These are phyloP conservation scores for Oryza meyeriana DNA, from an alignment of 176 grass and related monocot genomes.

Conservation along the genomic window DNA sequence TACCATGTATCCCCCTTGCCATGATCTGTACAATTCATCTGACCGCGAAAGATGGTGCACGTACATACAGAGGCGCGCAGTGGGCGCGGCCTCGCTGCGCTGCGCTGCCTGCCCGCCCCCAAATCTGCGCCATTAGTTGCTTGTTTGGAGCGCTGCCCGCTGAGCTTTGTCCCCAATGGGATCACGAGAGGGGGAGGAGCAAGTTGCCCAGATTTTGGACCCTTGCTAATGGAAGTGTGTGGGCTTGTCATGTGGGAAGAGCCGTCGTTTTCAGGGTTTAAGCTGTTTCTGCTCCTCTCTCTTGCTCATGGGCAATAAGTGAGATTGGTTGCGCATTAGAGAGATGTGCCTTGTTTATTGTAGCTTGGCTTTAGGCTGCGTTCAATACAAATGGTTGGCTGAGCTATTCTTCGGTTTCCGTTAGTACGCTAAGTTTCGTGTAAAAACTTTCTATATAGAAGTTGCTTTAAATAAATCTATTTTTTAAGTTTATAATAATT, in stretches of 20 bases:
- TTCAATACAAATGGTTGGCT: no score
- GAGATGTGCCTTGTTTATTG: constrained; percentile 21
- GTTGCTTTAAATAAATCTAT: no score
- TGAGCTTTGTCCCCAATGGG: constrained; percentile 29
- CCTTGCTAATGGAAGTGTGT: constrained; percentile 36
- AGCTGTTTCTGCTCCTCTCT: constrained; percentile 34
- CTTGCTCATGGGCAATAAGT: constrained; percentile 18
- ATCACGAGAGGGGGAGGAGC: constrained; percentile 65
- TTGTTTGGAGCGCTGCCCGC: constrained; percentile 45
- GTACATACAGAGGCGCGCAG: constrained; percentile 25
- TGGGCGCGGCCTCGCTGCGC: constrained; percentile 32
- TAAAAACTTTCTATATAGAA: no score
- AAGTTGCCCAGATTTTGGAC: constrained; percentile 62
- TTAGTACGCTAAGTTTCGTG: no score
- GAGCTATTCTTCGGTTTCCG: no score
- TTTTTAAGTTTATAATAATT: no score
- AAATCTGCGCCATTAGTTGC: constrained; percentile 37
- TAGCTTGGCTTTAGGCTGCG: constrained; percentile 19
- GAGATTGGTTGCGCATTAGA: background rate
- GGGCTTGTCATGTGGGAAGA: constrained; percentile 44
- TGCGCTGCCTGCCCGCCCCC: background rate
- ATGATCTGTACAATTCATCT: constrained; percentile 39
- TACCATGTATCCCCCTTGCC: constrained; percentile 26
- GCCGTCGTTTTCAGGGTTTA: constrained; percentile 39
- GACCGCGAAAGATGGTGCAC: constrained; percentile 32